These are phyloP conservation scores for Atkinsonella texensis DNA, from an alignment of 2,329 filamentous ascomycete species.

Conservation along the genomic window DNA sequence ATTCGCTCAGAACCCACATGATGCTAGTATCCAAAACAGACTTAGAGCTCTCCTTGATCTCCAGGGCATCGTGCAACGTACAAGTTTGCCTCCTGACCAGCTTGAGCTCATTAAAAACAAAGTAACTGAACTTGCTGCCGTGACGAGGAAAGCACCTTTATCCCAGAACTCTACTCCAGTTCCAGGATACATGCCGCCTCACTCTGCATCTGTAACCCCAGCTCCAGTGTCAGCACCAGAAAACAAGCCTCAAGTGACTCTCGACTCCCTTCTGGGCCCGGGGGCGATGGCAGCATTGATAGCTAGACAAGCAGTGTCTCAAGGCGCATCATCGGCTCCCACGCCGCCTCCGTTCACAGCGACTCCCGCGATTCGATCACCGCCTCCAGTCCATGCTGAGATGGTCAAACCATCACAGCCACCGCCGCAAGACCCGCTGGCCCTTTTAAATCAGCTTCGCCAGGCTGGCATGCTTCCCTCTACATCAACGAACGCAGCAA, in stretches of 20 bases:
- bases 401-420: constrained; percentile 15
- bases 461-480: constrained; percentile 53
- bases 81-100: constrained; percentile 69
- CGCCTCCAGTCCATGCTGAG: constrained; percentile 31
- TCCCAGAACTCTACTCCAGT: constrained; percentile 29
- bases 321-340: constrained; percentile 27
- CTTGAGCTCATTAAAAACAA: constrained; percentile 75
- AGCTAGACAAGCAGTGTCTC: constrained; percentile 39
- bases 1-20: constrained; percentile 64
- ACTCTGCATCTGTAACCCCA: constrained; percentile 23
- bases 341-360: constrained; percentile 21
- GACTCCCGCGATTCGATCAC: constrained; percentile 33
- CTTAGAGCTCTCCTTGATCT: constrained; percentile 78
- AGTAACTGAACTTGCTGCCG: constrained; percentile 61
- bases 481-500: constrained; percentile 25
- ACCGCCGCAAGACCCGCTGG: constrained; percentile 34
- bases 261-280: constrained; percentile 47
- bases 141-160: constrained; percentile 43
- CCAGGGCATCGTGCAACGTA: constrained; percentile 59
- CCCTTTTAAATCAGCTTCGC: constrained; percentile 55
- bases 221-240: constrained; percentile 20
- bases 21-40: constrained; percentile 64
- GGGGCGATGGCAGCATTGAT: constrained; percentile 48
- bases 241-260: constrained; percentile 28
- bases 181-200: constrained; percentile 23